Evolutionary conservation across 75 land plant species (phyloP), one percentile per base, ranked within the genome.

Genomic region (Isoetes taiwanensis): DNA sequence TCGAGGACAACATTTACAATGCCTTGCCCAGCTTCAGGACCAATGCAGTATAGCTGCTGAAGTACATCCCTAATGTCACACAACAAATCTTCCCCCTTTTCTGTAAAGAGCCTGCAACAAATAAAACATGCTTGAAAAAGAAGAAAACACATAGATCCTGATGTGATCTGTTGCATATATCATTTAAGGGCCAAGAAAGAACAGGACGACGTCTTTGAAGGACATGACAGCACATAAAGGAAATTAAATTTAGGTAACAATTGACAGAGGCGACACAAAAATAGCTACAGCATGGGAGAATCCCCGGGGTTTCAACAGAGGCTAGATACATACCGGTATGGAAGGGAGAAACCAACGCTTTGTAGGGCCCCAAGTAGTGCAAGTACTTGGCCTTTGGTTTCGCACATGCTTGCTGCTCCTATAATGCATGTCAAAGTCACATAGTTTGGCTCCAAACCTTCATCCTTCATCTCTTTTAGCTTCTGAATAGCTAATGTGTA

Each of bases 1-100:
- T 94, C 90, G 54, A 62, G 74, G 48, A 94, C 41, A 39, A 85
- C 86, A 78, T 94, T 94, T 12, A 87, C 80, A 69, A 94, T 72
- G 41, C 84, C 87, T 42, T 85, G 76, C 31, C 82, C 77, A 41
- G 76, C 82, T 66, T 78, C 61, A 6, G 72, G 83, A 64, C 83
- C 82, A 4, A 67, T 1, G 2, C 70, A 62, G 58, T 63, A 61
- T 34, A 94, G 61, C 52, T 72, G 23, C 31, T 72, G 69, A 9
- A 94, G 62, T 54, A 63, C 56, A 34, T 54, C 20, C 32, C 85
- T 82, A 14, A 85, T 60, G 69, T 89, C 90, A 25, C 21, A 2
- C 43, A 94, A 35, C 34, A 78, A 65, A 39, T 68, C 42, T 12
- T 61, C 68, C 17, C 71, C 57, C 34, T 63, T 79, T 41, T 82